A percentile compares a stretch with the other conserved stretches of the same genome.
These are phyloP conservation scores for Fomitopsis palustris DNA, from an alignment of 1,284 basidiomycete genomes.

Conservation along the genomic window DNA sequence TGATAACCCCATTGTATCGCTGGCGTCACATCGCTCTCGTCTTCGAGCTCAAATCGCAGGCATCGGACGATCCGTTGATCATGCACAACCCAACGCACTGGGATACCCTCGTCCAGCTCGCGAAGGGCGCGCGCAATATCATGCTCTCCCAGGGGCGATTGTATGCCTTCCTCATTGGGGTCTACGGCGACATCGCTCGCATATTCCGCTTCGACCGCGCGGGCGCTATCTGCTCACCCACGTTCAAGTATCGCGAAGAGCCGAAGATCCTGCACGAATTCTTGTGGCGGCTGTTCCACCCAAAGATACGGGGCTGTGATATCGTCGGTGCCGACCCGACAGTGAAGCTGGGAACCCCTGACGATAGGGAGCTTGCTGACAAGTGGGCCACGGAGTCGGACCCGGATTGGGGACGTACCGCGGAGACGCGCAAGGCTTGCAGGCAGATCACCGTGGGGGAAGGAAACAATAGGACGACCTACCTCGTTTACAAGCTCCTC, in stretches of 20 bases:
- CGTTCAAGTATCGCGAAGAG: neutral
- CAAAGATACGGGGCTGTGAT: neutral
- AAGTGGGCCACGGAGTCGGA: neutral
- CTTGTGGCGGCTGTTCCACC: neutral
- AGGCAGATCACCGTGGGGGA: neutral
- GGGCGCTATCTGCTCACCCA: neutral
- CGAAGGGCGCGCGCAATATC: constrained; percentile 8
- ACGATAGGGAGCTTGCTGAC: neutral
- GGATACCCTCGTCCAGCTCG: constrained; percentile 2
- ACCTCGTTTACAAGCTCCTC: neutral
- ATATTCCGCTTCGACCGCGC: constrained; percentile 9
- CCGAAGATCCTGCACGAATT: neutral
- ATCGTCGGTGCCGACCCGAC: neutral
- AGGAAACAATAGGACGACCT: neutral
- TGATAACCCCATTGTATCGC: too few relatives aligned
- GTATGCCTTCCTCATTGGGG: constrained; percentile 8
- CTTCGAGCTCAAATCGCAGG: neutral
- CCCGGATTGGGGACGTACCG: neutral
- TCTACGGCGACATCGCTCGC: constrained; percentile 10
- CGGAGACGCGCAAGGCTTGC: neutral
- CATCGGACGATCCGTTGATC: neutral
- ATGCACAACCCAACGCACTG: neutral
- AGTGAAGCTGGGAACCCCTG: neutral
- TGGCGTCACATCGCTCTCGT: neutral
- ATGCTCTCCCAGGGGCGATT: constrained; percentile 9